A percentile compares a stretch with the other conserved stretches of the same genome.
phyloP scores from a whole-genome alignment of 2,329 filamentous ascomycete genomes.

The Fusarium nisikadoi region DNA sequence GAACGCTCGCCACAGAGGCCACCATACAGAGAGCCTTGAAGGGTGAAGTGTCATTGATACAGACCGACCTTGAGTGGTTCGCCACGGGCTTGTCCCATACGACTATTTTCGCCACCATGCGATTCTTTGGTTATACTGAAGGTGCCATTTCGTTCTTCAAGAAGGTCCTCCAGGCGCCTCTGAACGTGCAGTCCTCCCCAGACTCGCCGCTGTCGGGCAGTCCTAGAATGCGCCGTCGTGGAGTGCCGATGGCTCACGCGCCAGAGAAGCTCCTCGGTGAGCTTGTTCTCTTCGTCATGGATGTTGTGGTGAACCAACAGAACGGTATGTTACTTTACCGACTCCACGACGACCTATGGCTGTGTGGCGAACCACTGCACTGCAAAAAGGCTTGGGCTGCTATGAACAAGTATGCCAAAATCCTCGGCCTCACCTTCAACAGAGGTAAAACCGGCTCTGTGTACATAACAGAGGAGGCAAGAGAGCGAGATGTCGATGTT shows the following conservation, averaged over 20 bases:
- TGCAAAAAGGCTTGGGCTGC: background rate
- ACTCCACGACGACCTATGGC: background rate
- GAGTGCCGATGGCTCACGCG: background rate
- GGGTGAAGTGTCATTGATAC: background rate
- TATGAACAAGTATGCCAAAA: background rate
- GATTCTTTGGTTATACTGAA: slow-evolving; percentile 3
- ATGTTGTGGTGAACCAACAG: background rate
- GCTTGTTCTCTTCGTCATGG: slow-evolving; percentile 5
- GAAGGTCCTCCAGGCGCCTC: background rate
- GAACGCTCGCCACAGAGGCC: background rate
- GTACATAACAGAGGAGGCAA: rapidly evolving
- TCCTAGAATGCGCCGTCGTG: background rate
- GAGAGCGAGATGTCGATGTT: background rate
- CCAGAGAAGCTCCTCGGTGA: background rate
- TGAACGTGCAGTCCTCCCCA: background rate
- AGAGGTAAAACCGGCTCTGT: background rate
- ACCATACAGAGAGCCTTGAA: background rate
- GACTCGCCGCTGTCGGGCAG: background rate
- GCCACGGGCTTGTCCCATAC: background rate
- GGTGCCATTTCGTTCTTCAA: background rate
- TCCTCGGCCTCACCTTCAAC: background rate
- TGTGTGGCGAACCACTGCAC: background rate
- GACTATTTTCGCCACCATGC: background rate
- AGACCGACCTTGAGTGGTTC: slow-evolving; percentile 3
- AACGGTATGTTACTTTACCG: background rate